These are phyloP conservation scores for Calocera cornea DNA, from an alignment of 768 basidiomycete genomes.

Conservation along the genomic window DNA sequence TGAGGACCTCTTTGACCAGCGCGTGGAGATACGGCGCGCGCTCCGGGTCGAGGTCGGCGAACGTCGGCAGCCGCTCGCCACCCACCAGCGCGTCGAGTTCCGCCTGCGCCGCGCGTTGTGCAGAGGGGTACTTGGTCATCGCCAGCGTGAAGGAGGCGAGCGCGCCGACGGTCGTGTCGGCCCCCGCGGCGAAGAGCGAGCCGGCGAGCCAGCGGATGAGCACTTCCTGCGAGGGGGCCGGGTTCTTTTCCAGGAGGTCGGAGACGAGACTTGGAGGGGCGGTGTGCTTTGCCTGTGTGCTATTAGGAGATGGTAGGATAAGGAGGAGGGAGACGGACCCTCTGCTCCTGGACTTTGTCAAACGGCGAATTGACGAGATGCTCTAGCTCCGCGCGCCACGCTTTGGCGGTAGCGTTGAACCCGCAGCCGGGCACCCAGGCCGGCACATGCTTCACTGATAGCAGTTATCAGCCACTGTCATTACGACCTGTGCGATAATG, in stretches of 20 bases:
- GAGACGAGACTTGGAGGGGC: background rate
- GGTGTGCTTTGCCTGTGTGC: background rate
- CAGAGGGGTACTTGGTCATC: slow-evolving; percentile 48
- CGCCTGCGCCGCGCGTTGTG: slow-evolving; percentile 42
- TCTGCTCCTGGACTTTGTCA: background rate
- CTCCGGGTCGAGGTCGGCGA: slow-evolving; percentile 27
- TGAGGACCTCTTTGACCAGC: slow-evolving; percentile 30
- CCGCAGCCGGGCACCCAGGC: background rate
- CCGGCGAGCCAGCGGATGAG: slow-evolving; percentile 1
- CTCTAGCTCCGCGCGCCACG: background rate
- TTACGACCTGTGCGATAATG: background rate
- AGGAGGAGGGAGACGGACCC: background rate
- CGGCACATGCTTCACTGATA: background rate
- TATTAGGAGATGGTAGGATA: background rate
- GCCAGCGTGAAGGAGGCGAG: slow-evolving; percentile 45
- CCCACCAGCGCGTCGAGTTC: slow-evolving; percentile 54
- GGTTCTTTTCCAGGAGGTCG: background rate
- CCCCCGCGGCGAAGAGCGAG: slow-evolving; percentile 9
- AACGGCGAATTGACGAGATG: background rate
- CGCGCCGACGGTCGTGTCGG: slow-evolving; percentile 20
- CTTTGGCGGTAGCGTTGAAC: background rate
- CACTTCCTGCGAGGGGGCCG: background rate
- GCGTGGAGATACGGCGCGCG: slow-evolving; percentile 29
- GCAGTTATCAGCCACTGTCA: background rate
- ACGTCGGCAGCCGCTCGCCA: slow-evolving; percentile 41